Percentiles rank a stretch among this genome's conserved stretches.
Evolutionary conservation across 202 grass and related monocot species (phyloP).

Genomic region (Panicum virgatum): DNA sequence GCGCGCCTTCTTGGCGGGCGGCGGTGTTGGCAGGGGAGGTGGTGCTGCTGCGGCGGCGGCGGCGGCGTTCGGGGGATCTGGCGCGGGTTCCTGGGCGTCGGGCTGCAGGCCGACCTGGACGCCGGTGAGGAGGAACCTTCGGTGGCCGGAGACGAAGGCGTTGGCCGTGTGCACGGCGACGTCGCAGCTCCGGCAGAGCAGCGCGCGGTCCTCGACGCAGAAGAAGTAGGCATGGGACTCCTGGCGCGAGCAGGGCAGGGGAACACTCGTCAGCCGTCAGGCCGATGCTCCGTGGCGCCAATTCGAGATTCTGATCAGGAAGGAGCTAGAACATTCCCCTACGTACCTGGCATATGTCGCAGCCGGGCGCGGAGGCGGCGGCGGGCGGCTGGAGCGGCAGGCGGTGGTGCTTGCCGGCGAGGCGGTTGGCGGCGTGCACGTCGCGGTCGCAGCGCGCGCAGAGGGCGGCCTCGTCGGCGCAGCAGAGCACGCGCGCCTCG

Average conservation of each 20-base stretch:
- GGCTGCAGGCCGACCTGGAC: constrained; percentile 81
- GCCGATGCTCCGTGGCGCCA: too few relatives aligned
- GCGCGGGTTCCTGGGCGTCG: constrained; percentile 30
- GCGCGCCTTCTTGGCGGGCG: constrained; percentile 22
- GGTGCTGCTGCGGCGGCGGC: not conserved
- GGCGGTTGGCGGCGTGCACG: constrained; percentile 91
- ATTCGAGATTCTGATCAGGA: not conserved
- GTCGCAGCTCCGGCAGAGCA: constrained; percentile 92
- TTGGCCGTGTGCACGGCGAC: constrained; percentile 81
- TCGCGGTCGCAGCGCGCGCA: constrained; percentile 79
- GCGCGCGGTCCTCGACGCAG: constrained; percentile 91
- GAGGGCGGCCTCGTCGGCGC: constrained; percentile 95
- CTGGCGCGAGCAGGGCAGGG: constrained; percentile 33
- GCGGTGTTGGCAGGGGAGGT: not conserved
- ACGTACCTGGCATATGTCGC: constrained; percentile 96
- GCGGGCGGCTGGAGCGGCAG: constrained; percentile 47
- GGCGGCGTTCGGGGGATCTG: not conserved
- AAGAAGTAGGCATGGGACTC: constrained; percentile 92
- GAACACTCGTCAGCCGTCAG: not conserved
- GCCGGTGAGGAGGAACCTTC: constrained; percentile 89
- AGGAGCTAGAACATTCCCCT: too few relatives aligned
- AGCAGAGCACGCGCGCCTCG: constrained; percentile 85
- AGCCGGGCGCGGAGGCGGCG: constrained; percentile 43
- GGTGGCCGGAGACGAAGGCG: constrained; percentile 76
- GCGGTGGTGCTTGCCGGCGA: constrained; percentile 92